Evolutionary conservation across 345 rosid genomes (phyloP).

Genomic region (Cardamine occulta): DNA sequence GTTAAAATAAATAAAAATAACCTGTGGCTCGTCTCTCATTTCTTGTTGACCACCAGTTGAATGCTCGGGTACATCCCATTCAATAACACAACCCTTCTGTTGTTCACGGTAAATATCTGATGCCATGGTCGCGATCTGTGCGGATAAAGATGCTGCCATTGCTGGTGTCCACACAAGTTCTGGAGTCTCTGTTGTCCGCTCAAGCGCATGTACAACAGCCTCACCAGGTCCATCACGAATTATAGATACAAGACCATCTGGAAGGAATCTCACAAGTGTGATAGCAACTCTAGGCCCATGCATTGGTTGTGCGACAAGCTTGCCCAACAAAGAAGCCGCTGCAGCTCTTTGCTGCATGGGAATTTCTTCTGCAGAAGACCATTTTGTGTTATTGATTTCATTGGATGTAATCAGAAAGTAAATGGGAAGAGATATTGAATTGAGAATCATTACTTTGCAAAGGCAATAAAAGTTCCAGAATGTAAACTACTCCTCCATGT

Average conservation of each 20-base stretch:
- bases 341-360: conserved; percentile 96
- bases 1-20: conserved; percentile 34
- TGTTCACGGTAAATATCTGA: conserved; percentile 91
- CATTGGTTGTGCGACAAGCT: conserved; percentile 98
- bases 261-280: conserved; percentile 94
- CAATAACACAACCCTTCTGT: conserved; percentile 88
- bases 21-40: conserved; percentile 95
- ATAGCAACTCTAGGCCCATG: conserved; percentile 99
- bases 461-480: conserved; percentile 94
- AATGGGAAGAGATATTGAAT: conserved; percentile 9
- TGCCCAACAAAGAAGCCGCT: conserved; percentile 93
- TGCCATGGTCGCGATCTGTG: conserved; percentile 94
- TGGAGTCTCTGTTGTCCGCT: conserved; percentile 94
- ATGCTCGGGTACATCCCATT: conserved; percentile 99
- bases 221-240: conserved; percentile 99
- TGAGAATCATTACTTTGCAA: conserved; percentile 65
- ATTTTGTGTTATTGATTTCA: conserved; percentile 38
- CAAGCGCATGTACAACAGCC: conserved; percentile 88
- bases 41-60: conserved; percentile 89
- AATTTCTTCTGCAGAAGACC: conserved; percentile 76
- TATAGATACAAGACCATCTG: conserved; percentile 92
- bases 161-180: conserved; percentile 99
- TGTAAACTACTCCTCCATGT: conserved; percentile 98
- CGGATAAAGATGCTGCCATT: conserved; percentile 97
- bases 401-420: conserved; percentile 25